phyloP scores from a whole-genome alignment of 2,329 filamentous ascomycete species.

The Apiospora malaysiana region DNA sequence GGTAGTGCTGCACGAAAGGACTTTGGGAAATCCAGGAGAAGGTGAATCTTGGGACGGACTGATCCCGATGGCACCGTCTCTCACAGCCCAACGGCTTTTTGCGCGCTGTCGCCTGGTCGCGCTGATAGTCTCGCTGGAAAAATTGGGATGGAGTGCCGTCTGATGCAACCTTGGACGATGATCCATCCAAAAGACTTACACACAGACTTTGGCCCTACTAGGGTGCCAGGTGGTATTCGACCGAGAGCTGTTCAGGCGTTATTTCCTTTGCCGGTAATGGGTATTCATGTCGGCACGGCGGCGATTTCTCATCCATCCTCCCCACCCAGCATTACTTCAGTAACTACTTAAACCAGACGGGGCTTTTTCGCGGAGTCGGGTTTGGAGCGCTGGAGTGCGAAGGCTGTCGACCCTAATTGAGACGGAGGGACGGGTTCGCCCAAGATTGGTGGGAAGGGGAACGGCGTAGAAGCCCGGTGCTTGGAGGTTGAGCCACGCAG shows the following conservation, averaged over 20 bases:
- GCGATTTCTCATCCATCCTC: too few species aligned
- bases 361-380: neutral
- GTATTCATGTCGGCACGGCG: neutral
- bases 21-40: neutral
- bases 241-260: neutral
- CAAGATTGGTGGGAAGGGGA: neutral
- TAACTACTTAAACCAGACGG: neutral
- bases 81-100: neutral
- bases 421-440: neutral
- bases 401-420: neutral
- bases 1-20: neutral
- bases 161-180: neutral
- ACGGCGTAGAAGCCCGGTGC: neutral
- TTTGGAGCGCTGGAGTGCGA: neutral
- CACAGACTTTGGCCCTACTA: neutral
- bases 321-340: too few species aligned
- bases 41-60: slow-evolving; percentile 16
- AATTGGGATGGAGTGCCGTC: neutral
- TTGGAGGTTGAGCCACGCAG: neutral
- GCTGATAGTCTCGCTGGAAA: neutral
- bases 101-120: neutral
- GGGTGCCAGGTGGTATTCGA: neutral
- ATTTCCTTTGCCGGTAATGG: neutral
- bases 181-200: neutral
- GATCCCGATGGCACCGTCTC: slow-evolving; percentile 9